phyloP scores from a whole-genome alignment of 2,329 filamentous ascomycete species.

The Thielaviopsis cerberus region DNA sequence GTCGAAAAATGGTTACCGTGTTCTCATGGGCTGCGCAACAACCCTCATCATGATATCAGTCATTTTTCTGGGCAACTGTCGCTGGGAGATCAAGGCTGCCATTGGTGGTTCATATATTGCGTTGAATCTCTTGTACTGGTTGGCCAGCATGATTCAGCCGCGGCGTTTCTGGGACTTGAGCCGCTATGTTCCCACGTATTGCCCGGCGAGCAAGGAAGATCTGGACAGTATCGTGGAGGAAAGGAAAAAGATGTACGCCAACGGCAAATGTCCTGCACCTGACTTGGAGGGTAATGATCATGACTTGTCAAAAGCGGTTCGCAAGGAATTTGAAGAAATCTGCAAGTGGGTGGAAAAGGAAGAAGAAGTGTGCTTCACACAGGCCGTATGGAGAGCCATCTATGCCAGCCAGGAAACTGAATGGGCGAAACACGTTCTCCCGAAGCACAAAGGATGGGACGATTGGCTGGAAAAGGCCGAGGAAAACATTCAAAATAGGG shows the following conservation, averaged over 20 bases:
- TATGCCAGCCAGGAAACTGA: slow-evolving; percentile 31
- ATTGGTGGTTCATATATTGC: slow-evolving; percentile 39
- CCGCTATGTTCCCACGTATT: slow-evolving; percentile 27
- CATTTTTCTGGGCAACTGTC: slow-evolving; percentile 42
- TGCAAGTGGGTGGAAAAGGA: background rate
- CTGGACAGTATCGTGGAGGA: background rate
- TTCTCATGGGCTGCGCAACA: slow-evolving; percentile 38
- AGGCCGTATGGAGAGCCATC: slow-evolving; percentile 41
- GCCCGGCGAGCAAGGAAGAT: slow-evolving; percentile 19
- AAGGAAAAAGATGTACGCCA: no score
- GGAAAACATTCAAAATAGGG: slow-evolving; percentile 18
- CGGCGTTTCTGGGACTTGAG: slow-evolving; percentile 38
- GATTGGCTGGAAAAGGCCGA: slow-evolving; percentile 34
- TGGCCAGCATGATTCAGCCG: slow-evolving; percentile 30
- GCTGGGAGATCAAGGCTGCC: slow-evolving; percentile 40
- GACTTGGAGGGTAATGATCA: no score
- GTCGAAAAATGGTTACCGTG: slow-evolving; percentile 26
- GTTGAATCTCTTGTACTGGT: slow-evolving; percentile 43
- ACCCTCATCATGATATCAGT: slow-evolving; percentile 42
- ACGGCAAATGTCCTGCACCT: no score
- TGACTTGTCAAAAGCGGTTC: no score
- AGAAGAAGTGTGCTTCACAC: slow-evolving; percentile 25
- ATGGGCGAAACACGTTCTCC: slow-evolving; percentile 38
- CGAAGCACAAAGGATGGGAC: slow-evolving; percentile 32
- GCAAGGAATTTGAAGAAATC: background rate